Evolutionary conservation across 768 basidiomycete species (phyloP), one percentile per base, ranked within the genome.

Genomic region (Amanita polypyramis): DNA sequence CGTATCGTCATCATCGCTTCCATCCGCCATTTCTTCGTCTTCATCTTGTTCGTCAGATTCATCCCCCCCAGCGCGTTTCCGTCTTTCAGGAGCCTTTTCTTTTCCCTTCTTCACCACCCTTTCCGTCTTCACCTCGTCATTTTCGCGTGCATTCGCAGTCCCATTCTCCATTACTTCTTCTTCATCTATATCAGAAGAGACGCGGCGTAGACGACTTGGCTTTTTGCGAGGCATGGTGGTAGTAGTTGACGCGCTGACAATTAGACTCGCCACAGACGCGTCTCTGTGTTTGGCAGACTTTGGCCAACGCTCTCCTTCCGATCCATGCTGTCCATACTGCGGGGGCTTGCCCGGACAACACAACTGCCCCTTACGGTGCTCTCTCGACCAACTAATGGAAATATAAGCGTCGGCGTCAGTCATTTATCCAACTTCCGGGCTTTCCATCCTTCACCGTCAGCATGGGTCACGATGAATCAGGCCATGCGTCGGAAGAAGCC

Each of bases 401-500:
- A 48, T 43, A 40, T 23, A 37, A 49, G 46, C 45, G 17, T 46
- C 29, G 8, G 15, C 45, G 38, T 30, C 30, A 29, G 9, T 37
- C 47, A 57, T 39, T 36, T 60, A 14, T 36, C 58, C 17, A 62
- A 62, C 49, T 62, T 65, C 48, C 73, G 81, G 51, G 62, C 74
- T 12, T 88, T 90, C 63, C 82, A 83, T 53, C 61, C 77, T 5
- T 76, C 85, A 30, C 67, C 79, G 0, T 65, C 73, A n/a, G 57
- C 77, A 6, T 64, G 66, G 47, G 73, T 72, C 25, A 95, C 93
- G 1, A 75, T 95, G 56, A 93, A 93, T 65, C 92, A 95, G 64
- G 82, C 91, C 29, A 84, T 91, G 65, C 75, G 82, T 17, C 76
- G 86, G 33, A 89, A 89, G 69, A 72, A 75, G 53, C 75, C 75